phyloP scores from a whole-genome alignment of 805 yeast species.

The Candida quercuum region DNA sequence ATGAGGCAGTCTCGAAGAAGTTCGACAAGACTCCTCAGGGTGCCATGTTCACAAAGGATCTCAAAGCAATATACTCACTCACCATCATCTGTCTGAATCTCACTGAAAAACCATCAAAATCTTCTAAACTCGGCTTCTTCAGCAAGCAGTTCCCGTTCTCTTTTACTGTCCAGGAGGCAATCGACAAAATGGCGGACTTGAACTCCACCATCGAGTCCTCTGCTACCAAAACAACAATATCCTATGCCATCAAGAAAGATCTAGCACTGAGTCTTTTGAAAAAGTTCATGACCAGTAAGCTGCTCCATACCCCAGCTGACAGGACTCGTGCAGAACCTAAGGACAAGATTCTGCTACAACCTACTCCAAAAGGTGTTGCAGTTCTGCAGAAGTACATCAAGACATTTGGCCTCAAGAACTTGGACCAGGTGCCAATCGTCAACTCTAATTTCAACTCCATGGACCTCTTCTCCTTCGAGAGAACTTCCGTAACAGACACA shows the following conservation, averaged over 20 bases:
- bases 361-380: slow-evolving; percentile 88
- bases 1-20: slow-evolving; percentile 37
- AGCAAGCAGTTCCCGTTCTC: slow-evolving; percentile 40
- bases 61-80: slow-evolving; percentile 55
- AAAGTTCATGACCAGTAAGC: slow-evolving; percentile 52
- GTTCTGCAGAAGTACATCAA: slow-evolving; percentile 56
- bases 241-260: slow-evolving; percentile 47
- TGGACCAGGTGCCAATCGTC: slow-evolving; percentile 40
- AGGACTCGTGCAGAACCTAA: slow-evolving; percentile 52
- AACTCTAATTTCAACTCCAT: slow-evolving; percentile 61
- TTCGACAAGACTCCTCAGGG: slow-evolving; percentile 50
- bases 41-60: slow-evolving; percentile 46
- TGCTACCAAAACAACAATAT: slow-evolving; percentile 46
- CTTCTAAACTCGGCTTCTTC: slow-evolving; percentile 24
- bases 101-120: slow-evolving; percentile 23
- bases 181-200: slow-evolving; percentile 45
- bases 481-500: slow-evolving; percentile 52
- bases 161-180: slow-evolving; percentile 48
- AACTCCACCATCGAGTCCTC: slow-evolving; percentile 42
- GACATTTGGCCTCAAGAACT: slow-evolving; percentile 44
- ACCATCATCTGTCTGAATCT: slow-evolving; percentile 39
- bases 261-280: slow-evolving; percentile 43
- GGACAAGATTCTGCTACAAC: slow-evolving; percentile 51
- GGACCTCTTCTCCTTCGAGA: slow-evolving; percentile 63
- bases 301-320: slow-evolving; percentile 72